Evolutionary conservation across 306 rosid species (phyloP).

Genomic region (Senna siamea): DNA sequence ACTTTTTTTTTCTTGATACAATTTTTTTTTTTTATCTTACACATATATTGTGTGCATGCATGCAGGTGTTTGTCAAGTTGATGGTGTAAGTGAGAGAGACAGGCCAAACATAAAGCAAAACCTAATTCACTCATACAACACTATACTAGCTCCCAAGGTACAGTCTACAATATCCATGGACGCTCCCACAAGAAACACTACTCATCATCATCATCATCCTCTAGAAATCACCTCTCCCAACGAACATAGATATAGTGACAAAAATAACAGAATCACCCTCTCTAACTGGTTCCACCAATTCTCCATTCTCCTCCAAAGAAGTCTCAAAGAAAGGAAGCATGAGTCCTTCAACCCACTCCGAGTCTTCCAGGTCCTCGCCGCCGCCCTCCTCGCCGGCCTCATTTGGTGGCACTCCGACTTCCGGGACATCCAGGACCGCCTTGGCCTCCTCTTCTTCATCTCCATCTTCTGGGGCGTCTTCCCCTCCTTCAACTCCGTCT

Average conservation of each 20-base stretch:
- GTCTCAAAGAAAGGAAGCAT: constrained; percentile 84
- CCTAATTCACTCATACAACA: constrained; percentile 74
- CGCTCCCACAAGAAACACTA: constrained; percentile 38
- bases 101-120: constrained; percentile 67
- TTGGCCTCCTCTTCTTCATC: constrained; percentile 90
- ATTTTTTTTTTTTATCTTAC: too few relatives aligned
- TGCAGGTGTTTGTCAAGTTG: constrained; percentile 78
- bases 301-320: constrained; percentile 69
- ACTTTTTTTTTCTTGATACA: too few relatives aligned
- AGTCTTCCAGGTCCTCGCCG: constrained; percentile 74
- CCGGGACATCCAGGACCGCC: constrained; percentile 74
- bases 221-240: constrained; percentile 36
- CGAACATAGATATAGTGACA: constrained; percentile 27
- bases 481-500: constrained; percentile 81
- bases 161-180: constrained; percentile 62
- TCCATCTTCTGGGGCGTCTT: constrained; percentile 96
- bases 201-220: neutral
- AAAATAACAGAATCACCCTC: constrained; percentile 37
- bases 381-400: constrained; percentile 71
- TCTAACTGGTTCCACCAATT: constrained; percentile 76
- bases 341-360: constrained; percentile 80
- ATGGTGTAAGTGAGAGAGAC: constrained; percentile 58
- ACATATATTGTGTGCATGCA: neutral
- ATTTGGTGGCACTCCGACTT: constrained; percentile 95
- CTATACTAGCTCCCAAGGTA: constrained; percentile 71